phyloP scores from a whole-genome alignment of 805 yeast genomes.

The Candida glaebosa region DNA sequence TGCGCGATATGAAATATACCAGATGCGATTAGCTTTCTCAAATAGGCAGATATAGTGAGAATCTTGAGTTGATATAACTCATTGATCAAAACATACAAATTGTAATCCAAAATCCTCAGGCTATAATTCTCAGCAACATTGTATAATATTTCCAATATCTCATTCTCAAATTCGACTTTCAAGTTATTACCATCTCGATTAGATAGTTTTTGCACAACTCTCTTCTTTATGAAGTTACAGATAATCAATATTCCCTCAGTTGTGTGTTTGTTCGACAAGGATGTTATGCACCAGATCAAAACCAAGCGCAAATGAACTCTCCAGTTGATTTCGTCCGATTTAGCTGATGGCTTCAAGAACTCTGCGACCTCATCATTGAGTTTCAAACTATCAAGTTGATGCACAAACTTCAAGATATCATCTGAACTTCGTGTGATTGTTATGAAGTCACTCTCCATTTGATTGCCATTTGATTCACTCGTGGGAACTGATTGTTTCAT shows the following conservation, averaged over 20 bases:
- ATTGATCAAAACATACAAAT: constrained; percentile 45
- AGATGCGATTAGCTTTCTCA: constrained; percentile 78
- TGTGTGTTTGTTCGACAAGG: constrained; percentile 29
- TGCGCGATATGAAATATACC: constrained; percentile 65
- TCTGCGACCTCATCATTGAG: constrained; percentile 27
- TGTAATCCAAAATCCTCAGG: constrained; percentile 19
- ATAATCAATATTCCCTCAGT: constrained; percentile 33
- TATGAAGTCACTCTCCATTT: constrained; percentile 1
- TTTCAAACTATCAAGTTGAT: constrained; percentile 32
- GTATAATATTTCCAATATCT: constrained; percentile 38
- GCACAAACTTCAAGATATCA: constrained; percentile 32
- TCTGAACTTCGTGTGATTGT: constrained; percentile 20
- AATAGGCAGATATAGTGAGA: constrained; percentile 60
- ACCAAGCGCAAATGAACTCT: constrained; percentile 30
- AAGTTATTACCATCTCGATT: constrained; percentile 20
- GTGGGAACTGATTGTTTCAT: constrained; percentile 16
- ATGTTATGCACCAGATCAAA: constrained; percentile 39
- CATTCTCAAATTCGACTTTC: constrained; percentile 44
- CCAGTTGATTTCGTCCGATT: constrained; percentile 23
- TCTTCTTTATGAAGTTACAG: constrained; percentile 44
- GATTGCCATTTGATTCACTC: neutral
- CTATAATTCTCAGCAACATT: constrained; percentile 22
- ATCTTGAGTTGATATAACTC: constrained; percentile 50
- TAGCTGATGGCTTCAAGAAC: constrained; percentile 20
- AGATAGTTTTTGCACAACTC: constrained; percentile 24